phyloP scores from a whole-genome alignment of 2,329 filamentous ascomycete genomes.

The Helotiales sp. region DNA sequence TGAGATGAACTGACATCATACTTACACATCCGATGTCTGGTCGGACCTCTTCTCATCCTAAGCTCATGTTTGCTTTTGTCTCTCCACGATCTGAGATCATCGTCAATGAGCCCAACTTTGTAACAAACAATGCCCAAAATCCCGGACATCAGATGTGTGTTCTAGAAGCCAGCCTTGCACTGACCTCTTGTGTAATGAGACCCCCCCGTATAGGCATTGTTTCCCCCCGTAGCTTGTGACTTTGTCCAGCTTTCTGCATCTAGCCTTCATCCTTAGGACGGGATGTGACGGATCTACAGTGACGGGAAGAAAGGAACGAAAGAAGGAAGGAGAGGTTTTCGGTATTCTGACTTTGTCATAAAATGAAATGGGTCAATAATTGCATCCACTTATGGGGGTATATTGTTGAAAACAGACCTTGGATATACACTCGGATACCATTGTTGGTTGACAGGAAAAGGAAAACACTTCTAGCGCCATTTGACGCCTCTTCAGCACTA shows the following conservation, averaged over 20 bases:
- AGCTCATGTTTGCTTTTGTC: neutral
- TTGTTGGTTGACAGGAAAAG: neutral
- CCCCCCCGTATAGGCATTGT: neutral
- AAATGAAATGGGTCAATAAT: neutral
- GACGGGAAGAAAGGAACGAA: neutral
- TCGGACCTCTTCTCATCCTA: neutral
- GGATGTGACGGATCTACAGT: neutral
- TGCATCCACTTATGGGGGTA: neutral
- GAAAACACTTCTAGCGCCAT: neutral
- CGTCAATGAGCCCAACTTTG: neutral
- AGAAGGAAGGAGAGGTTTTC: too few species aligned
- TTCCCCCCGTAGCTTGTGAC: slow-evolving; percentile 8
- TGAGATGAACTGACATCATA: too few species aligned
- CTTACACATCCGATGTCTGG: too few species aligned
- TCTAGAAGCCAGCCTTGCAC: slow-evolving; percentile 3
- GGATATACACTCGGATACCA: neutral
- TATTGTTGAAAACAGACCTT: neutral
- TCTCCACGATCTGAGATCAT: neutral
- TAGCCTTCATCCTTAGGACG: neutral
- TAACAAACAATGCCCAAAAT: neutral
- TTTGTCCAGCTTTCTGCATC: neutral
- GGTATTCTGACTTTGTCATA: neutral
- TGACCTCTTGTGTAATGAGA: neutral
- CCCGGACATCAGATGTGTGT: neutral
- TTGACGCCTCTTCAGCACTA: neutral